These are phyloP conservation scores for Coniochaeta sp. DNA, from an alignment of 2,329 filamentous ascomycete genomes.

Conservation along the genomic window DNA sequence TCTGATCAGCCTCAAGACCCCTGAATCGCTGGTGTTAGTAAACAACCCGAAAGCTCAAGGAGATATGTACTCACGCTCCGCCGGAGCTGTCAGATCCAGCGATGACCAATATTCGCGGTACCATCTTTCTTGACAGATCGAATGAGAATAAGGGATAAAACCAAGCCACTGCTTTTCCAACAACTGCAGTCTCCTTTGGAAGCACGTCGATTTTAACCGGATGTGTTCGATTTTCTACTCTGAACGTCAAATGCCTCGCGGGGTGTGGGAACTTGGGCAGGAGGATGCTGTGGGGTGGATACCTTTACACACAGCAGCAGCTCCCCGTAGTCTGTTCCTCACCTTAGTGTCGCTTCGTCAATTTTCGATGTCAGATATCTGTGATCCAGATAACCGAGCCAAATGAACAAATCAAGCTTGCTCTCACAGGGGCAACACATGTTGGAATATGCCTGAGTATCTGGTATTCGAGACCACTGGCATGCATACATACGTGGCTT, in stretches of 20 bases:
- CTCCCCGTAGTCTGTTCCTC: too few species aligned
- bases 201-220: background rate
- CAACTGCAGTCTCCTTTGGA: background rate
- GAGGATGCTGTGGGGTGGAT: background rate
- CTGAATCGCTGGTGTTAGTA: conserved; percentile 34
- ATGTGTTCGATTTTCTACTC: background rate
- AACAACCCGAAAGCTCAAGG: background rate
- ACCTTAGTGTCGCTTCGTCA: too few species aligned
- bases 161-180: background rate
- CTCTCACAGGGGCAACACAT: too few species aligned
- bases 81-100: conserved; percentile 88
- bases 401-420: too few species aligned
- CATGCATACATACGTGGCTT: background rate
- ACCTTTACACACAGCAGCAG: too few species aligned
- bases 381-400: too few species aligned
- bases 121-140: background rate
- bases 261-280: background rate
- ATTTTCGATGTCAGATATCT: too few species aligned
- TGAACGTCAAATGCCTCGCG: background rate
- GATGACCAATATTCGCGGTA: conserved; percentile 63
- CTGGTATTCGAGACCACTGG: background rate
- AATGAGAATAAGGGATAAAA: background rate
- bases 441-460: too few species aligned
- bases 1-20: conserved; percentile 91
- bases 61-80: conserved; percentile 56